phyloP scores from a whole-genome alignment of 495 filamentous ascomycete species.

The Echria macrotheca region DNA sequence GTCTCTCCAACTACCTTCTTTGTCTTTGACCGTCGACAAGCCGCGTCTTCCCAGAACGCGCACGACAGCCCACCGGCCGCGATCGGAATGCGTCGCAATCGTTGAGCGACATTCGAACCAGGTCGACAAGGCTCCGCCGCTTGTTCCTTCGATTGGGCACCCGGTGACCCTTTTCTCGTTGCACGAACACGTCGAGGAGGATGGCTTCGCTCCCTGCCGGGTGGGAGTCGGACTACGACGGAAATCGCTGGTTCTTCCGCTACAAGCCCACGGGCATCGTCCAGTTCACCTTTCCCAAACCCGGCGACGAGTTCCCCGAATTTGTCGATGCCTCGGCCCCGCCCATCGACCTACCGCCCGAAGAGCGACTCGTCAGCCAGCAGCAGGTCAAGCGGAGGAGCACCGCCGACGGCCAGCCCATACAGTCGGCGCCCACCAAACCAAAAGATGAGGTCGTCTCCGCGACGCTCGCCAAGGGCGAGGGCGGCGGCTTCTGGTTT shows the following conservation, averaged over 20 bases:
- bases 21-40: no score
- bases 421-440: background rate
- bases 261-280: conserved; percentile 41
- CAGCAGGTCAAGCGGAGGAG: conserved; percentile 28
- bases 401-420: conserved; percentile 12
- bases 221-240: conserved; percentile 47
- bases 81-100: no score
- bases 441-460: conserved; percentile 12
- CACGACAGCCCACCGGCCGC: no score
- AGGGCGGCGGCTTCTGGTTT: conserved; percentile 27
- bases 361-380: conserved; percentile 33
- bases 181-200: no score
- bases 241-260: conserved; percentile 42
- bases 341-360: conserved; percentile 30
- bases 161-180: no score
- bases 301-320: conserved; percentile 46
- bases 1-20: no score
- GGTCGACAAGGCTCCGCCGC: no score
- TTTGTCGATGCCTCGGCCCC: conserved; percentile 32
- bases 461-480: conserved; percentile 14
- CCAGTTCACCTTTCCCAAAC: conserved; percentile 45
- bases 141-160: no score
- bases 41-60: no score
- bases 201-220: conserved; percentile 39
- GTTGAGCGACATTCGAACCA: no score